phyloP scores from a whole-genome alignment of 495 filamentous ascomycete species.

The Penicillium paradoxum region DNA sequence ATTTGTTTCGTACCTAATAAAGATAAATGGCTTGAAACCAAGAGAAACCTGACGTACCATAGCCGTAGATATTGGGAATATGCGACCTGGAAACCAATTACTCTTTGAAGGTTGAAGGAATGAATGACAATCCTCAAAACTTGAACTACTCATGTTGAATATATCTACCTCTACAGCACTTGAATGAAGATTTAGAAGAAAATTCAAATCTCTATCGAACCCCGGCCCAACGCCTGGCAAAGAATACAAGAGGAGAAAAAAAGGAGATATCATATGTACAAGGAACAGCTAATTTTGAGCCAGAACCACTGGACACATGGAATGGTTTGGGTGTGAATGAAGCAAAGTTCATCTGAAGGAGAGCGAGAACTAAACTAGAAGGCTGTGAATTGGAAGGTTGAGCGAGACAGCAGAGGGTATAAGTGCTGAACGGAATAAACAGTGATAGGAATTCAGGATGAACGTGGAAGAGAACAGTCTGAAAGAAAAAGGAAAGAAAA shows the following conservation, averaged over 20 bases:
- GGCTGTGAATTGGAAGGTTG: neutral
- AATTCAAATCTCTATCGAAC: neutral
- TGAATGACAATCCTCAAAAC: no score
- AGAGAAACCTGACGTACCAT: neutral
- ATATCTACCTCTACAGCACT: neutral
- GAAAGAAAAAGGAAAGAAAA: conserved; percentile 5
- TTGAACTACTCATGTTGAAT: neutral
- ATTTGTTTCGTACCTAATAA: neutral
- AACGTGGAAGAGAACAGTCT: neutral
- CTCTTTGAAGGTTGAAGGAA: no score
- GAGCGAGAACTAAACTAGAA: neutral
- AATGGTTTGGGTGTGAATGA: neutral
- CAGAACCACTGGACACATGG: neutral
- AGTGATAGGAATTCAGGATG: neutral
- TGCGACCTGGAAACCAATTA: no score
- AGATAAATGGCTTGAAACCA: neutral
- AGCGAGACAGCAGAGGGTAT: conserved; percentile 7
- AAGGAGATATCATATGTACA: neutral
- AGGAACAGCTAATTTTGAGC: neutral
- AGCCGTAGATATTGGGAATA: no score
- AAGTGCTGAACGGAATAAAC: conserved; percentile 4
- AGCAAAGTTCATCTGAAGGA: neutral
- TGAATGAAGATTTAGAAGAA: neutral
- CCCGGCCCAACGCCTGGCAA: conserved; percentile 1
- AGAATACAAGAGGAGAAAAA: neutral